Conservation (phyloP, 768 basidiomycete genomes). For the Gymnopilus junonius region DNA sequence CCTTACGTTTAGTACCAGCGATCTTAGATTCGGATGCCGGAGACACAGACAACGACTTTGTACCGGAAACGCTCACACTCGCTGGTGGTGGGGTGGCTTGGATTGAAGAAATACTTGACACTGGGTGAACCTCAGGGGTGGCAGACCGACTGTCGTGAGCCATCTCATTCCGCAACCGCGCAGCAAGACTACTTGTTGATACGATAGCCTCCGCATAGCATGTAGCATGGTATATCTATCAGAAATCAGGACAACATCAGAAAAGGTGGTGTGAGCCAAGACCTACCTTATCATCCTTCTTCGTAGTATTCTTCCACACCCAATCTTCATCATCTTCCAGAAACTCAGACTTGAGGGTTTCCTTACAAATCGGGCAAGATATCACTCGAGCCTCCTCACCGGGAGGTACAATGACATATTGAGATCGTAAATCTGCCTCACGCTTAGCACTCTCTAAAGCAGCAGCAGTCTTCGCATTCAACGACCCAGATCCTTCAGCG, state of each 20-base stretch:
- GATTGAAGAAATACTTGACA: constrained; percentile 27
- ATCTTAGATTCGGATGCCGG: constrained; percentile 57
- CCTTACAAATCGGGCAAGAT: constrained; percentile 97
- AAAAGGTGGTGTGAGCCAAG: neutral
- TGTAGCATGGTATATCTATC: constrained; percentile 91
- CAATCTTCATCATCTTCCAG: constrained; percentile 96
- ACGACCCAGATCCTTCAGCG: constrained; percentile 52
- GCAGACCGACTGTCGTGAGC: constrained; percentile 69
- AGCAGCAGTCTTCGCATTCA: constrained; percentile 60
- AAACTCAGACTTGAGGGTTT: constrained; percentile 88
- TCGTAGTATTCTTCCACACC: constrained; percentile 94
- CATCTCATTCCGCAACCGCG: constrained; percentile 67
- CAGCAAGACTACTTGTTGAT: constrained; percentile 68
- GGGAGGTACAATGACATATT: constrained; percentile 87
- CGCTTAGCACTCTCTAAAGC: constrained; percentile 71
- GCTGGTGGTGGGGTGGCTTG: constrained; percentile 44
- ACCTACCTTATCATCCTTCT: constrained; percentile 81
- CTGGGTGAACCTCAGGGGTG: constrained; percentile 66
- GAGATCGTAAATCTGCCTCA: constrained; percentile 75
- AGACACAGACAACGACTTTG: constrained; percentile 48
- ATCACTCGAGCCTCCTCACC: constrained; percentile 84
- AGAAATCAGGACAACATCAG: constrained; percentile 4
- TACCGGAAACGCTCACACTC: constrained; percentile 35
- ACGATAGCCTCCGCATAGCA: constrained; percentile 84
- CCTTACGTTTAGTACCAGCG: constrained; percentile 78